Base-by-base conservation (phyloP, 2,329 filamentous ascomycete genomes). In the Diaporthe eres region DNA sequence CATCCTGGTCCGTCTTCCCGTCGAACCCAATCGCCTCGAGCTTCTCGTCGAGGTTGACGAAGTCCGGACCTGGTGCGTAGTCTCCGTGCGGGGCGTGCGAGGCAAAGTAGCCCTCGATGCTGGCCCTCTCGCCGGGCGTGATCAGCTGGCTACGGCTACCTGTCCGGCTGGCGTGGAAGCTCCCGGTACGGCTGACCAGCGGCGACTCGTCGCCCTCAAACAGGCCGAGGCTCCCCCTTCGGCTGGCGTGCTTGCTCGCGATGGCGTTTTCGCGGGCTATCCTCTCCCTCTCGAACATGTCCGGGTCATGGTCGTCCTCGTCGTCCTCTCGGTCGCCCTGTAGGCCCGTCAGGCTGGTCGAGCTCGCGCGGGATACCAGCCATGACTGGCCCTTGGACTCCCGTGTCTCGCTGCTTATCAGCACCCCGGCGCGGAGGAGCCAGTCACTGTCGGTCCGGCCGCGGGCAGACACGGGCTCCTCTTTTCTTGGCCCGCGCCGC, bases 301-400 rank as follows among this genome's bases (percentile, higher is more conserved):
- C 77, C 79, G 53, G 77, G 75, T 31, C 65, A 12, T 47, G n/a
- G 19, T 61, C 75, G 2, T 77, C 74, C 17, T 75, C 74, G 7
- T 60, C 74, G 25, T 80, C 79, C 76, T 89, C 88, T 53, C 91
- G 89, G 5, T 90, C 89, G 4, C 85, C 87, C 10, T 84, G 85
- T 80, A 88, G 82, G 34, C 86, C 89, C 0, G 87, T 84, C 25
- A 93, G 86, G 80, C 89, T 92, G 12, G 91, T 93, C 2, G 91
- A 92, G 81, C 91, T 92, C 73, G 89, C 90, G 63, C 91, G 87
- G 34, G 91, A 90, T n/a, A 90, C 86, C 28, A 94, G 88, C 92
- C 92, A 94, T 19, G 89, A 85, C 82, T 94, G 92, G 19, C 92
- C 92, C 83, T 94, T 94, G 80, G 86, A 92, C 81, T 94, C 92